phyloP scores from a whole-genome alignment of 1,284 basidiomycete genomes.

The Ceratobasidium sp. region DNA sequence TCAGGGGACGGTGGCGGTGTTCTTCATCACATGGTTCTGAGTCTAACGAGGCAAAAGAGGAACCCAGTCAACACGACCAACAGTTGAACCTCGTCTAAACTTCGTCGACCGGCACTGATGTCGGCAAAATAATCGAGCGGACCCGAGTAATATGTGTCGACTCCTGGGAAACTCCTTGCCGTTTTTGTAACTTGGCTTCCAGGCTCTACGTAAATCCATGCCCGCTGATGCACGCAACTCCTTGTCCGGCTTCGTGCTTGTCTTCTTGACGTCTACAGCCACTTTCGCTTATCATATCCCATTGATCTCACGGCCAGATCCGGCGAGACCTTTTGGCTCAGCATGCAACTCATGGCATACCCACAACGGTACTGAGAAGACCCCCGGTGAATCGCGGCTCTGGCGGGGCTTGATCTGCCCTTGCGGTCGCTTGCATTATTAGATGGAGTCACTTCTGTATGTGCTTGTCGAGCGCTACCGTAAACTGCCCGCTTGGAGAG shows the following conservation, averaged over 20 bases:
- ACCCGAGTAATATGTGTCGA: neutral
- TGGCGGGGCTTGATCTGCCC: neutral
- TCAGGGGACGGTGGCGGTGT: constrained; percentile 13
- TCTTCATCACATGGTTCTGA: neutral
- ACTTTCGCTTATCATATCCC: constrained; percentile 1
- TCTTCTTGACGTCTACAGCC: constrained; percentile 18
- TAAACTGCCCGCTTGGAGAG: neutral
- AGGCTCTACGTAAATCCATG: constrained; percentile 14
- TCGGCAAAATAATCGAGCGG: constrained; percentile 12
- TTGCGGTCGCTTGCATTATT: constrained; percentile 22
- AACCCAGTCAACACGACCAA: constrained; percentile 18
- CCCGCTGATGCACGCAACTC: neutral
- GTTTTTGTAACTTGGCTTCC: constrained; percentile 29
- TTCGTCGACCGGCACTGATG: neutral
- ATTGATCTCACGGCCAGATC: constrained; percentile 14
- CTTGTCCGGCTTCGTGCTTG: neutral
- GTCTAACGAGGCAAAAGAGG: constrained; percentile 24
- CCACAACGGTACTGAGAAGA: constrained; percentile 1
- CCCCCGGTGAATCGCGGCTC: constrained; percentile 30
- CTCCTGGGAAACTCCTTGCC: neutral
- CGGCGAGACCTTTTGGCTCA: neutral
- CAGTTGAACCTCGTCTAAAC: neutral
- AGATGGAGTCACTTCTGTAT: neutral
- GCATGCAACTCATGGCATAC: neutral
- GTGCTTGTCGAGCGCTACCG: constrained; percentile 17